A percentile compares a stretch with the other conserved stretches of the same genome.
These are phyloP conservation scores for Fimicolochytrium jonesii DNA, from an alignment of 192 early-diverging fungal species.

Conservation along the genomic window DNA sequence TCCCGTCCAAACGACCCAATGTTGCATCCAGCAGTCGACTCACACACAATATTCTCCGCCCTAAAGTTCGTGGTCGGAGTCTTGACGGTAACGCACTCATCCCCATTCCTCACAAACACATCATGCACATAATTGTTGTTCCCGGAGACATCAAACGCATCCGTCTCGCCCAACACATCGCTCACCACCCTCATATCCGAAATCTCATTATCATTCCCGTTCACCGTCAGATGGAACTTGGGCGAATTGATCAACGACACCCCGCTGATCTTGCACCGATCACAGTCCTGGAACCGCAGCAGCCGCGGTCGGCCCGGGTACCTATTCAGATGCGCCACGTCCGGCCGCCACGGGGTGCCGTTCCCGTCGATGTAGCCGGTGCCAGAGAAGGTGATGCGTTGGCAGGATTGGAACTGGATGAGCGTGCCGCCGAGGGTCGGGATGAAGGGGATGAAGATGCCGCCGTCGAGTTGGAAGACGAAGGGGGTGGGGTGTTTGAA, in stretches of 20 bases:
- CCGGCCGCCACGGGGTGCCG: constrained; percentile 10
- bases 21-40: constrained; percentile 14
- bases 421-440: constrained; percentile 11
- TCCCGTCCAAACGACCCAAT: constrained; percentile 14
- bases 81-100: constrained; percentile 30
- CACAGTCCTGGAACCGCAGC: constrained; percentile 17
- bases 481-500: neutral
- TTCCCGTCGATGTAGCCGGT: constrained; percentile 16
- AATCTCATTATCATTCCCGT: constrained; percentile 5
- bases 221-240: constrained; percentile 21
- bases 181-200: constrained; percentile 3
- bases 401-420: constrained; percentile 1
- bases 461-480: constrained; percentile 19
- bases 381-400: constrained; percentile 1
- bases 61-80: constrained; percentile 16
- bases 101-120: constrained; percentile 20
- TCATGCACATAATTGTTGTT: constrained; percentile 24
- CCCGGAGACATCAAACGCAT: constrained; percentile 19
- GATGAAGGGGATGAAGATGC: constrained; percentile 7
- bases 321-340: neutral
- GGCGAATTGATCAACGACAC: constrained; percentile 15
- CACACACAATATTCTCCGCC: constrained; percentile 18
- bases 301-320: constrained; percentile 19
- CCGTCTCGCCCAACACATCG: constrained; percentile 24
- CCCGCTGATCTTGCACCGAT: neutral